Base-by-base conservation (phyloP, 208 protist genomes). In the Vickermania ingenoplastis region DNA sequence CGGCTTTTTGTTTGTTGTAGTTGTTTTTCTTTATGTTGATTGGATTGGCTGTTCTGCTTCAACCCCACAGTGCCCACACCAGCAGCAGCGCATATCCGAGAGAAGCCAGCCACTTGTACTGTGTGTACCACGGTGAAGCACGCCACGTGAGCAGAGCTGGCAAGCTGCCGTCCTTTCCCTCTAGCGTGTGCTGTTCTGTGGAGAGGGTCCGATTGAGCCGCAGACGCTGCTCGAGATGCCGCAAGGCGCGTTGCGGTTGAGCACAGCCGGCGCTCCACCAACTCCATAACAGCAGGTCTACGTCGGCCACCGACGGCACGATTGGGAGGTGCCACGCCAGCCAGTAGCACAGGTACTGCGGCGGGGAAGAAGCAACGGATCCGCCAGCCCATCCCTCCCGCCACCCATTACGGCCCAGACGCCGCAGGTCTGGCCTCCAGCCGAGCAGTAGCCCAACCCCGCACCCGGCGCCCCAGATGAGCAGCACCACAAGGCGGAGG, bases 211-310 rank as follows among this genome's bases (percentile, higher is more conserved):
- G n/a, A n/a, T n/a, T n/a, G n/a, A n/a, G n/a, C n/a, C n/a, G n/a
- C n/a, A n/a, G 51, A 56, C 66, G 54, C 25, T 61, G 59, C 62
- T 76, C 67, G 23, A 80, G 53, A 0, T 49, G 7, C 5, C 57
- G 60, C 11, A 75, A 57, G 26, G 56, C 70, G 31, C 63, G 67
- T 54, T 77, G 75, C 3, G 71, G 70, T 31, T 68, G 71, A 3
- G 67, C 69, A 24, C 54, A 65, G 29, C 60, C 52, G 31, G 67
- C 23, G 5, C 50, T 51, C 23, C 73, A 57, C 68, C 71, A 78
- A 28, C 71, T 75, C 75, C 75, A 82, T 22, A 82, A 54, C 23
- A 59, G 49, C 53, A 79, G 27, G 50, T 82, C 71, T 7, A 82
- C 76, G 17, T 78, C 69, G 27, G 55, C 53, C 21, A 56, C 30